Percentiles rank a stretch among this genome's conserved stretches.
Conservation (phyloP, 2,329 filamentous ascomycete species). For the Pyrenophora graminea region DNA sequence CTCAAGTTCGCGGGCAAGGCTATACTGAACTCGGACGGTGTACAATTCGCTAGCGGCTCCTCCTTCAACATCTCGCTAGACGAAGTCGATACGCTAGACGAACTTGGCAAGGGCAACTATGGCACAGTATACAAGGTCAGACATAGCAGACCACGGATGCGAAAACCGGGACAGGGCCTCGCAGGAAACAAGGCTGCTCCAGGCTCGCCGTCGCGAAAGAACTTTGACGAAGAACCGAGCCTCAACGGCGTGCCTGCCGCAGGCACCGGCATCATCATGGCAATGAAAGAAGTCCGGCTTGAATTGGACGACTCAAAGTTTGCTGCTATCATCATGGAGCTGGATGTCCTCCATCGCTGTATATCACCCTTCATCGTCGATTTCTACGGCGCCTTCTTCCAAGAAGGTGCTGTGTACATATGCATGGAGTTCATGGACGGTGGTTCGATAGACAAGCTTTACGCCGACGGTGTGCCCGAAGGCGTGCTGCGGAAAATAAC, state of each 20-base stretch:
- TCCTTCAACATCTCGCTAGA: conserved; percentile 94
- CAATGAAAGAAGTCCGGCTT: conserved; percentile 97
- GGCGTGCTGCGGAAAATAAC: conserved; percentile 87
- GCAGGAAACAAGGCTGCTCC: conserved; percentile 59
- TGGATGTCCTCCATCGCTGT: conserved; percentile 94
- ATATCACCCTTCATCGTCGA: conserved; percentile 96
- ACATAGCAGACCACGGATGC: conserved; percentile 73
- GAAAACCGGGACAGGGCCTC: conserved; percentile 63
- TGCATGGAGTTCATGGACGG: conserved; percentile 99
- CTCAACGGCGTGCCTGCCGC: conserved; percentile 45
- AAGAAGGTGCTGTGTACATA: conserved; percentile 98
- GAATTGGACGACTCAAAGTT: conserved; percentile 98
- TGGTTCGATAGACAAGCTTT: conserved; percentile 95
- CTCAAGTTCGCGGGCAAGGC: conserved; percentile 93
- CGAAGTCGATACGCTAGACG: conserved; percentile 89
- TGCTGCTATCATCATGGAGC: conserved; percentile 93
- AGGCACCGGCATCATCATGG: conserved; percentile 83
- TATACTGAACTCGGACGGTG: conserved; percentile 82
- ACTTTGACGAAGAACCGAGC: conserved; percentile 42
- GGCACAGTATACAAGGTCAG: conserved; percentile 96
- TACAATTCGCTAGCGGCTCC: conserved; percentile 88
- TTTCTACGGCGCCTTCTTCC: conserved; percentile 98
- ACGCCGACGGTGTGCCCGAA: conserved; percentile 87
- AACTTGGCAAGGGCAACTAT: conserved; percentile 97
- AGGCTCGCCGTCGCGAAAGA: conserved; percentile 41